Base-by-base conservation (phyloP, 1,284 basidiomycete species). In the Testicularia cyperi region DNA sequence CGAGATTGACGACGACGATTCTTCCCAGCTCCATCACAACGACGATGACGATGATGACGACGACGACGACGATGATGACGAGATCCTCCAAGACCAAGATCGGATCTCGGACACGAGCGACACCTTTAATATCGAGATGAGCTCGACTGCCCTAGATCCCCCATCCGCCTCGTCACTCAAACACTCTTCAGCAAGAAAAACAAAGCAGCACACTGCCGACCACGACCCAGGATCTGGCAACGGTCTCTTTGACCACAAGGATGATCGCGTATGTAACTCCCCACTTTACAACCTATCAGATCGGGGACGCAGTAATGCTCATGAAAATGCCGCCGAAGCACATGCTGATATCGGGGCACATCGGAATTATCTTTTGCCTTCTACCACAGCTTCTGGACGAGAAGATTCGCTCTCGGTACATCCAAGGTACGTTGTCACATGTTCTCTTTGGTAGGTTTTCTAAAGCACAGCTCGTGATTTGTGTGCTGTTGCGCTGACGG, bases 321-420 rank as follows among this genome's bases (percentile, higher is more conserved):
- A n/a, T n/a, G n/a, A n/a, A n/a, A n/a, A n/a, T n/a, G n/a, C n/a
- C n/a, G n/a, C n/a, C n/a, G n/a, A n/a, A n/a, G n/a, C n/a, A n/a
- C n/a, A n/a, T n/a, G n/a, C n/a, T n/a, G n/a, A n/a, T n/a, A n/a
- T n/a, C n/a, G n/a, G n/a, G n/a, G n/a, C n/a, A n/a, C n/a, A n/a
- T n/a, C n/a, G n/a, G n/a, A n/a, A n/a, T n/a, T n/a, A n/a, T n/a
- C n/a, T n/a, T n/a, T n/a, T 1, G 28, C 4, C 9, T 27, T 9
- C 10, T 12, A 4, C 2, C 14, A 4, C 38, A 61, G 55, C 47
- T 68, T 0, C 26, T 68, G 33, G 65, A 68, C 37, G 65, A 68
- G 14, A 53, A 51, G 39, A 65, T 68, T 28, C 62, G 65, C 2
- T 46, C 60, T 19, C 57, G 63, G 23, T 68, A 68, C 25, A 53